phyloP scores from a whole-genome alignment of 306 rosid genomes.

The Vigna reflexopilosa region DNA sequence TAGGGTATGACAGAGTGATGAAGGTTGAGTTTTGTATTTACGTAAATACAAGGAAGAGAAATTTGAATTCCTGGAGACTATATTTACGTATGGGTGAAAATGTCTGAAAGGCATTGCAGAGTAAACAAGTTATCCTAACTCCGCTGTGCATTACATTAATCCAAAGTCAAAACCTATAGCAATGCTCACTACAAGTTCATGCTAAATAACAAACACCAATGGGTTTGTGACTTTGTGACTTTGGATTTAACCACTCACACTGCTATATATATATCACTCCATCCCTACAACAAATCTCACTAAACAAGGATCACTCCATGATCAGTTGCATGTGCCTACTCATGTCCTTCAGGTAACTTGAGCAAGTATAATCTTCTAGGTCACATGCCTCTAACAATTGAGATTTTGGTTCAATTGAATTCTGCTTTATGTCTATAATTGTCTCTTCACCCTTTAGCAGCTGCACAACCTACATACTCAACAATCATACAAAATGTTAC shows the following conservation, averaged over 20 bases:
- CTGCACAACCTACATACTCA: conserved; percentile 60
- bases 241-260: conserved; percentile 31
- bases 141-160: conserved; percentile 32
- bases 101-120: conserved; percentile 18
- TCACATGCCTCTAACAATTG: conserved; percentile 73
- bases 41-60: background rate
- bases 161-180: background rate
- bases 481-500: background rate
- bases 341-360: conserved; percentile 81
- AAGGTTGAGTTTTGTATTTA: background rate
- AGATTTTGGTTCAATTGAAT: conserved; percentile 45
- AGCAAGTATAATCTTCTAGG: conserved; percentile 85
- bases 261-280: conserved; percentile 37
- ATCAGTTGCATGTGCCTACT: conserved; percentile 81
- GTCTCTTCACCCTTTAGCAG: conserved; percentile 70
- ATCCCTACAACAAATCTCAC: conserved; percentile 38
- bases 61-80: background rate
- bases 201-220: conserved; percentile 39
- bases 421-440: conserved; percentile 51
- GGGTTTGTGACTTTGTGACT: conserved; percentile 49
- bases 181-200: conserved; percentile 33
- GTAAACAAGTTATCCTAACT: conserved; percentile 16
- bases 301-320: conserved; percentile 64
- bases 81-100: conserved; percentile 7
- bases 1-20: background rate